A percentile compares a stretch with the other conserved stretches of the same genome.
phyloP scores from a whole-genome alignment of 2,329 filamentous ascomycete species.

The Trichoderma cornu-damae region DNA sequence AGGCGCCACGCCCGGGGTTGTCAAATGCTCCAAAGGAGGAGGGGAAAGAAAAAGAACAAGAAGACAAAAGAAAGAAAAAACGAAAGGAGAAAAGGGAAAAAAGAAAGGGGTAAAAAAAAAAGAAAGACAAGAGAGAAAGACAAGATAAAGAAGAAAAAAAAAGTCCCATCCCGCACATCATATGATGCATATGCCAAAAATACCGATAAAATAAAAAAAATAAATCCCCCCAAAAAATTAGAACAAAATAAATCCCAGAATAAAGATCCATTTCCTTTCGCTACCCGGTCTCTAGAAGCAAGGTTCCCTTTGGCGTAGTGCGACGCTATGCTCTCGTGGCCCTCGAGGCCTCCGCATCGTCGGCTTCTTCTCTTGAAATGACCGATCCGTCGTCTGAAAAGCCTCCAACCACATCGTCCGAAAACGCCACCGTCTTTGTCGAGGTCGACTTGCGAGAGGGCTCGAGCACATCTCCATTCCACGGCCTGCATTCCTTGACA shows the following conservation, averaged over 20 bases:
- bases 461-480: slow-evolving; percentile 83
- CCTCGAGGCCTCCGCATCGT: neutral
- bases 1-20: neutral
- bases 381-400: slow-evolving; percentile 28
- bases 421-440: slow-evolving; percentile 58
- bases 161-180: neutral
- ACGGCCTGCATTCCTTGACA: slow-evolving; percentile 81
- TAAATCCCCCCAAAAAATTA: too few relatives aligned
- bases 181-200: slow-evolving; percentile 1
- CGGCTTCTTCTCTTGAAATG: slow-evolving; percentile 4
- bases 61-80: too few relatives aligned
- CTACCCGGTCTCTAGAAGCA: neutral
- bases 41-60: too few relatives aligned
- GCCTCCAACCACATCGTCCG: slow-evolving; percentile 46
- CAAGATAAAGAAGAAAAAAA: too few relatives aligned
- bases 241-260: neutral
- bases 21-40: neutral
- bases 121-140: too few relatives aligned
- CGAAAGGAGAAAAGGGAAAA: too few relatives aligned
- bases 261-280: neutral
- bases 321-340: neutral
- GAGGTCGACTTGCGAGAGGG: slow-evolving; percentile 34
- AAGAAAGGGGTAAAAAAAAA: too few relatives aligned
- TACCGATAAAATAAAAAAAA: too few relatives aligned
- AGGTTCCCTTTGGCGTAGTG: neutral